Base-by-base conservation (phyloP, 208 protist genomes). In the Crithidia bombi region DNA sequence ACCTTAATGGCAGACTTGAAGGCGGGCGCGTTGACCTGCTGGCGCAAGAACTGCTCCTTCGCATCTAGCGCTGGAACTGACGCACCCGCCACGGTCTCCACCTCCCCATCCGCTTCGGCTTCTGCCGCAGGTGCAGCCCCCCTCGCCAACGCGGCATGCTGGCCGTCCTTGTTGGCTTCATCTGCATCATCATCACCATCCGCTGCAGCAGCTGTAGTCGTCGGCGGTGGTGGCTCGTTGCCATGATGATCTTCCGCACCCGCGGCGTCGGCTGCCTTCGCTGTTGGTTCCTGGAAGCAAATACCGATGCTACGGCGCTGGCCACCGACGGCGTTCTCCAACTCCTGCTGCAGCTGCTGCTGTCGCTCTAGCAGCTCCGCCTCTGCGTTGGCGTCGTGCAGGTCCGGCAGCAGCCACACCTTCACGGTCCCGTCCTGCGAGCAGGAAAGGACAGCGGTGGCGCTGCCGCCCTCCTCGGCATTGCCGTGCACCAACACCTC, bases 341-440 rank as follows among this genome's bases (percentile, higher is more conserved):
- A 68, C 15, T 82, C 83, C 19, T 89, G 78, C 55, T 51, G 51
- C n/a, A 43, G 49, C 33, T 89, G 78, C 58, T 87, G 78, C 49
- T 67, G 51, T 11, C 56, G 50, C 9, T 69, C 72, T 49, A 69
- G 57, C 26, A 80, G 50, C 36, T 68, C 63, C 25, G 55, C 61
- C 36, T 88, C 82, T 43, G 81, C 73, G 19, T 77, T 69, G 0
- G 64, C 65, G 26, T 91, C 83, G 19, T 84, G 75, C 30, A 75
- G 71, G n/a, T 84, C 68, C n/a, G 89, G 89, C 49, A 91, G 64
- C 28, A 75, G 55, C 89, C 89, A 94, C 43, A 92, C 81, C 63
- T 87, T 85, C 59, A 91, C 50, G 7, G 66, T 82, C 33, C 81
- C 73, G 70, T 94, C 89, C 11, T 56, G 38, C 9, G 81, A 64